Percentiles rank a stretch among this genome's conserved stretches.
These are phyloP conservation scores for Angophora floribunda DNA, from an alignment of 345 rosid genomes.

Conservation along the genomic window DNA sequence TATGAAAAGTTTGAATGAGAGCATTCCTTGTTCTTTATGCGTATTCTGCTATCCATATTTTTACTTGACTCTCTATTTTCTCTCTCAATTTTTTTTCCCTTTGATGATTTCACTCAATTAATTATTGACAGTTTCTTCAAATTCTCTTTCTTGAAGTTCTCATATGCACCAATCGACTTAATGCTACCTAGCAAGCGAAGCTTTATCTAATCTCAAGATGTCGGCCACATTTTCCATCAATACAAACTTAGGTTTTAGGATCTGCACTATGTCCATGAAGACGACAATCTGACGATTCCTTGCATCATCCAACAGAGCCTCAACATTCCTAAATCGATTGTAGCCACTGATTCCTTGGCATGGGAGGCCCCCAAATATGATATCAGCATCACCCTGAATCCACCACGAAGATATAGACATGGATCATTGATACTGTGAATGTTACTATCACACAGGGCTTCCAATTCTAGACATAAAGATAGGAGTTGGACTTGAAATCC, in stretches of 20 bases:
- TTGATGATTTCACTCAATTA: too few relatives aligned
- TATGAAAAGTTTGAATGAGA: too few relatives aligned
- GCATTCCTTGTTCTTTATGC: too few relatives aligned
- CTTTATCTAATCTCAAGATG: conserved; percentile 72
- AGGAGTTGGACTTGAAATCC: conserved; percentile 36
- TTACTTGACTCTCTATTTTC: too few relatives aligned
- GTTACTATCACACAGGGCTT: background rate
- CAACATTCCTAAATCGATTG: conserved; percentile 70
- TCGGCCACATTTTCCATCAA: conserved; percentile 94
- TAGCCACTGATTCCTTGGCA: conserved; percentile 99
- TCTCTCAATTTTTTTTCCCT: too few relatives aligned
- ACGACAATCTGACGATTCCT: conserved; percentile 78
- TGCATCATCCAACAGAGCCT: conserved; percentile 72
- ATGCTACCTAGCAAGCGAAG: conserved; percentile 86
- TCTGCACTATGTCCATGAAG: conserved; percentile 91
- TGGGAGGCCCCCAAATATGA: conserved; percentile 97
- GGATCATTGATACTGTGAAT: background rate
- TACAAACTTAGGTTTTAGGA: conserved; percentile 74
- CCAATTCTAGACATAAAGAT: background rate
- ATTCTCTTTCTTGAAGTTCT: background rate
- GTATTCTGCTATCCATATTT: too few relatives aligned
- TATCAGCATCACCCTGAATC: conserved; percentile 72
- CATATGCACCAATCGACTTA: conserved; percentile 84
- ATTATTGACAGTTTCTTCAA: too few relatives aligned
- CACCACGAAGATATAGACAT: background rate